Percentiles rank a stretch among this genome's conserved stretches.
phyloP scores from a whole-genome alignment of 73 alveolate species.

The Strombidium stylifer region DNA sequence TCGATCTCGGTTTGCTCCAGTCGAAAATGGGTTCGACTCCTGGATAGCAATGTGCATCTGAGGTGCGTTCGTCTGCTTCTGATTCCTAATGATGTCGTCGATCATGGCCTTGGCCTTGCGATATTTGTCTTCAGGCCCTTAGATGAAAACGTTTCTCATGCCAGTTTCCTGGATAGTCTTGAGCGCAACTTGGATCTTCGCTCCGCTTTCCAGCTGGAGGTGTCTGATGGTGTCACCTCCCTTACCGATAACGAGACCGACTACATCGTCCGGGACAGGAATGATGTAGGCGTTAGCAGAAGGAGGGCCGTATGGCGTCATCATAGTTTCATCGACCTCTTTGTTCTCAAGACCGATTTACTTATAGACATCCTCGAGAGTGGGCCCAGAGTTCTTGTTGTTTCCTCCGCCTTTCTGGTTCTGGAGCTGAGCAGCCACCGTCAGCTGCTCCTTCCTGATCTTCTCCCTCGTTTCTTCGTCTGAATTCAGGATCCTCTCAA shows the following conservation, averaged over 20 bases:
- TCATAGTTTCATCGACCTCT: conserved; percentile 76
- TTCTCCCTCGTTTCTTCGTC: conserved; percentile 91
- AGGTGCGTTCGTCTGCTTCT: conserved; percentile 57
- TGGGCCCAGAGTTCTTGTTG: no score
- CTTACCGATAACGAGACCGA: conserved; percentile 91
- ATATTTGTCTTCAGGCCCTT: conserved; percentile 87
- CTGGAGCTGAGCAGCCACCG: conserved; percentile 78
- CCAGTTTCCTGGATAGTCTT: conserved; percentile 83
- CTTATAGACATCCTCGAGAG: conserved; percentile 2
- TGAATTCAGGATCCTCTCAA: conserved; percentile 85
- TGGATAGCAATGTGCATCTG: conserved; percentile 60
- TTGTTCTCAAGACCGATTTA: conserved; percentile 33
- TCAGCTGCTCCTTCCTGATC: conserved; percentile 84
- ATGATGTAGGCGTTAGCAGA: conserved; percentile 81
- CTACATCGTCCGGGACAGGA: conserved; percentile 93
- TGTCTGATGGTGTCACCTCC: conserved; percentile 95
- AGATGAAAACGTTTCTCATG: conserved; percentile 91
- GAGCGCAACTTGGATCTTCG: conserved; percentile 92
- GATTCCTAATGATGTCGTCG: conserved; percentile 83
- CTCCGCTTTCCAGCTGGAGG: conserved; percentile 88
- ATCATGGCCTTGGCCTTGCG: conserved; percentile 76
- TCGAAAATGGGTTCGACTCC: conserved; percentile 79
- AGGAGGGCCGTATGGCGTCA: conserved; percentile 96
- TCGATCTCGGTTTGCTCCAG: conserved; percentile 62
- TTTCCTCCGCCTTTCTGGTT: no score